Evolutionary conservation across 2,329 filamentous ascomycete genomes (phyloP).

Genomic region (Alternaria novae-zelandiae): DNA sequence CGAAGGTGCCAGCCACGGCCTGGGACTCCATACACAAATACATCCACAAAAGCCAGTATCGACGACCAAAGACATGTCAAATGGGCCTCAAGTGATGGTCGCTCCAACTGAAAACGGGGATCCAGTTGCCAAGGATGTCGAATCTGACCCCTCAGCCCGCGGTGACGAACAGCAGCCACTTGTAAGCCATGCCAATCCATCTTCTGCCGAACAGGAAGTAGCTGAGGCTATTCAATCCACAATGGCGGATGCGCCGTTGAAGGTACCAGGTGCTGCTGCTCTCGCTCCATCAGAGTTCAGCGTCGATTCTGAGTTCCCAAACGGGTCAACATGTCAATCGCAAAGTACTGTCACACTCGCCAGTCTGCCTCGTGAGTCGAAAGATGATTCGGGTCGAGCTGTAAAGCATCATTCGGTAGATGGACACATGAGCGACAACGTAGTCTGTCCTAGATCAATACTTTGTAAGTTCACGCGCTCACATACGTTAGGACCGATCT

Average conservation of each 20-base stretch:
- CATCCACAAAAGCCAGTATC: not conserved
- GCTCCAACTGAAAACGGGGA: not conserved
- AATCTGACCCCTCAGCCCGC: not conserved
- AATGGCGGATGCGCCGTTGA: no score
- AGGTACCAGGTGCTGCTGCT: not conserved
- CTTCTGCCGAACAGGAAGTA: not conserved
- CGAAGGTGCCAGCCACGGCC: not conserved
- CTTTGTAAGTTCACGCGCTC: slow-evolving; percentile 7
- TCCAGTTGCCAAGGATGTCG: not conserved
- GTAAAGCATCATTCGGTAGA: not conserved
- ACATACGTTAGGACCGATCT: slow-evolving; percentile 1
- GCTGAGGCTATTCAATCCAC: not conserved
- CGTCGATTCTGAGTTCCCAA: not conserved
- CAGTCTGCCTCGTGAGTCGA: not conserved
- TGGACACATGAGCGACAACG: not conserved
- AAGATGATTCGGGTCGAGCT: not conserved
- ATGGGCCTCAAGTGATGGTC: not conserved
- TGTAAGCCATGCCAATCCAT: not conserved
- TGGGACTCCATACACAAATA: not conserved
- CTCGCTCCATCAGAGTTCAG: not conserved
- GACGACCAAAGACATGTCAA: not conserved
- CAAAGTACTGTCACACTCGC: not conserved
- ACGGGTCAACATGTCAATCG: not conserved
- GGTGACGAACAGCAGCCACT: not conserved
- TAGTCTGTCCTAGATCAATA: slow-evolving; percentile 14